phyloP scores from a whole-genome alignment of 805 yeast genomes.

The Kluyveromyces starmeri region DNA sequence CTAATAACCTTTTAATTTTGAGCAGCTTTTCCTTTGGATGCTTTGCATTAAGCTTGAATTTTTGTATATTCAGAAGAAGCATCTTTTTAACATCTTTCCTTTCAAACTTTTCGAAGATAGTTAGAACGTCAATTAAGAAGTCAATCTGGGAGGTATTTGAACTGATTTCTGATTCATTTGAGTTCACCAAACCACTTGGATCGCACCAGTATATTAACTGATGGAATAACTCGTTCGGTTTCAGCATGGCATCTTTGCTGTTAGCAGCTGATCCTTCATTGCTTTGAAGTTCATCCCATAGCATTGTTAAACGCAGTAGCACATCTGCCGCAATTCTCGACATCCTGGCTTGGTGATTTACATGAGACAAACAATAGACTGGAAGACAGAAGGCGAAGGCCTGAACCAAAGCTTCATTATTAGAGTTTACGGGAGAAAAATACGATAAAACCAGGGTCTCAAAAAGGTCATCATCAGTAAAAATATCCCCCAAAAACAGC shows the following conservation, averaged over 20 bases:
- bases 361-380: constrained; percentile 72
- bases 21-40: constrained; percentile 21
- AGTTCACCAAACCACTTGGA: constrained; percentile 54
- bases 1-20: constrained; percentile 21
- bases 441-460: constrained; percentile 66
- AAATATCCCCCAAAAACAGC: constrained; percentile 65
- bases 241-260: constrained; percentile 21
- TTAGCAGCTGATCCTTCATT: constrained; percentile 27
- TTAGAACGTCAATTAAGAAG: constrained; percentile 47
- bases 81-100: constrained; percentile 46
- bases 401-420: constrained; percentile 63
- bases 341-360: constrained; percentile 58
- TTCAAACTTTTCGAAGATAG: constrained; percentile 37
- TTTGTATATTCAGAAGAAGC: constrained; percentile 41
- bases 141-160: constrained; percentile 45
- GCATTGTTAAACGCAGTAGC: constrained; percentile 44
- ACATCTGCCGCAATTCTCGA: constrained; percentile 60
- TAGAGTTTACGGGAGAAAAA: constrained; percentile 57
- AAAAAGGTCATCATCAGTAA: constrained; percentile 60
- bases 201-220: constrained; percentile 82
- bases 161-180: constrained; percentile 33
- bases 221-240: constrained; percentile 49
- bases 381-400: constrained; percentile 83
- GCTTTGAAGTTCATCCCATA: constrained; percentile 32
- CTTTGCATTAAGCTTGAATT: constrained; percentile 35